Base-by-base conservation (phyloP, 768 basidiomycete species). In the Tremella fuciformis region DNA sequence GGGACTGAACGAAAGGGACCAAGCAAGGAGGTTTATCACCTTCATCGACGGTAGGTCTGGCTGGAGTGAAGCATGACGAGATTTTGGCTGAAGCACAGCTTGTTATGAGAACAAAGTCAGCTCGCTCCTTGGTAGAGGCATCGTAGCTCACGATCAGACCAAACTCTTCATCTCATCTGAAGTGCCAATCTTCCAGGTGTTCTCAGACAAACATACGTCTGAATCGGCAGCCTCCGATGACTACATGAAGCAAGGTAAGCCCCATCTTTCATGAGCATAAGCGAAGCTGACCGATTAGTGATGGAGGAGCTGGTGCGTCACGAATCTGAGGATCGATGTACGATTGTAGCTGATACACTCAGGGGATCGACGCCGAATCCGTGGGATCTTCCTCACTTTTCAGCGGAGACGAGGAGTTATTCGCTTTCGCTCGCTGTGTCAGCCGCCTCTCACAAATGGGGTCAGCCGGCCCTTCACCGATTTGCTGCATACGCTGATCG, bases 351-450 rank as follows among this genome's bases (percentile, higher is more conserved):
- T 46, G 42, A 46, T 46, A 34, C 29, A 34, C 4, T 29, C 64
- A 93, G 90, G 91, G 91, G 18, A 80, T 97, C 0, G 82, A 87
- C 0, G 82, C 82, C 21, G 85, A 91, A 25, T 78, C 83, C 18
- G 87, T 94, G 16, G 89, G 91, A 34, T 80, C 82, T 1, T 90
- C 88, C 61, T 87, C 91, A 42, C 88, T 99, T 80, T 98, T 98
- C 73, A 87, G 87, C 0, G 93, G 94, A 2, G 93, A 98, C 70
- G 96, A 98, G 76, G 96, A 98, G 77, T 75, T 97, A 0, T 99
- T 99, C 73, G 96, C 96, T 0, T 99, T 97, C 76, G 92, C 91
- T 11, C 84, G 96, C 37, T 93, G 93, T 47, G 77, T 80, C 48
- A 74, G 72, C 64, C 63, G 77, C 53, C 59, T 78, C 24, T 67